Evolutionary conservation across 2,329 filamentous ascomycete genomes (phyloP).

Genomic region (Gliomastix tumulicola): DNA sequence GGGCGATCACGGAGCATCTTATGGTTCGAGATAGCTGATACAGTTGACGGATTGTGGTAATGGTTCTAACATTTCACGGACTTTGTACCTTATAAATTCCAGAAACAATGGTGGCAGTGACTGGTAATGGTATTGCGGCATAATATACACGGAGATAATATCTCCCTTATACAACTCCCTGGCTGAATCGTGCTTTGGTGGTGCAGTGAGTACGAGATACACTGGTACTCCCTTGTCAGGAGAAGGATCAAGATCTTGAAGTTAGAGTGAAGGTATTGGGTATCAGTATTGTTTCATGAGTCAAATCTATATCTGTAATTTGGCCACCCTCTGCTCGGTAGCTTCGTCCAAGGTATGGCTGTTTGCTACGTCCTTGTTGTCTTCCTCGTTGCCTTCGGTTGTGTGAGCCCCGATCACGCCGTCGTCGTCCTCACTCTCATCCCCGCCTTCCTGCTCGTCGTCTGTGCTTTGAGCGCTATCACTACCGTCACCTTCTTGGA

Average conservation of each 20-base stretch:
- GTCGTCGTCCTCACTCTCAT: slow-evolving; percentile 16
- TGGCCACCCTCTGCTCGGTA: no score
- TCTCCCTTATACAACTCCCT: no score
- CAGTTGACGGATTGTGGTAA: slow-evolving; percentile 18
- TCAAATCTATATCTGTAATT: no score
- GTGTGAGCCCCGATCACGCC: slow-evolving; percentile 9
- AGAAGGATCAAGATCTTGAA: no score
- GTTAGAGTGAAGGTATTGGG: no score
- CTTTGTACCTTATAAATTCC: slow-evolving; percentile 34
- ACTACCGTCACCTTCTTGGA: slow-evolving; percentile 20
- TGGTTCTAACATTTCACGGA: slow-evolving; percentile 19
- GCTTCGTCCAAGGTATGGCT: slow-evolving; percentile 1
- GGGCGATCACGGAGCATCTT: slow-evolving; percentile 24
- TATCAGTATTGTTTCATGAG: no score
- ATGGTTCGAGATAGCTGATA: slow-evolving; percentile 26
- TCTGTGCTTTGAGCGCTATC: slow-evolving; percentile 10
- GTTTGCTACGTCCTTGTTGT: slow-evolving; percentile 8
- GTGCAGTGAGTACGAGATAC: no score
- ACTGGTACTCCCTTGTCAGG: no score
- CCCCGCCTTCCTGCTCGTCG: slow-evolving; percentile 17
- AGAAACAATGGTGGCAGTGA: no score
- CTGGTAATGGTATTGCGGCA: no score
- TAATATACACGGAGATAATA: no score
- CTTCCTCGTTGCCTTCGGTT: slow-evolving; percentile 5
- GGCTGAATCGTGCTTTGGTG: no score